Percentiles rank a stretch among this genome's conserved stretches.
Evolutionary conservation across 257 asterid species (phyloP).

Genomic region (Primulina huaijiensis): DNA sequence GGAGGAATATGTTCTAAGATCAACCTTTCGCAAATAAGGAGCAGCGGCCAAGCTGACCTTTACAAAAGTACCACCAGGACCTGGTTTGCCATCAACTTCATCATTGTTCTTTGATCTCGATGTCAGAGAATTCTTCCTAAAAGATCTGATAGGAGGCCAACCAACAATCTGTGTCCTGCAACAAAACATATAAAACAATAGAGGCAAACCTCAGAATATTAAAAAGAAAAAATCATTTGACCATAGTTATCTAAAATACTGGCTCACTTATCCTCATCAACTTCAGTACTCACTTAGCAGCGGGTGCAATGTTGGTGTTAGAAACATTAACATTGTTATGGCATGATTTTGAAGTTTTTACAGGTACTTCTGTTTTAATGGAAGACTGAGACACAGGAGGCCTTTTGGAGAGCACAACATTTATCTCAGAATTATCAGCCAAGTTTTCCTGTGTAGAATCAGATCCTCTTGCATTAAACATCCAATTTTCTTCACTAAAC

Average conservation of each 20-base stretch:
- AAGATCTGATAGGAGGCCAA: background rate
- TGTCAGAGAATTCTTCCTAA: conserved; percentile 24
- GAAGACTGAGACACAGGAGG: conserved; percentile 34
- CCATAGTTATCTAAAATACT: background rate
- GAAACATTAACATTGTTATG: conserved; percentile 42
- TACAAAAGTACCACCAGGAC: conserved; percentile 39
- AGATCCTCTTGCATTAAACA: conserved; percentile 43
- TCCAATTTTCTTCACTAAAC: conserved; percentile 61
- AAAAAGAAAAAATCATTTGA: background rate
- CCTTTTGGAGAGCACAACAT: conserved; percentile 32
- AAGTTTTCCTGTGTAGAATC: conserved; percentile 44
- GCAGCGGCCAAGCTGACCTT: conserved; percentile 58
- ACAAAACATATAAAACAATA: conserved; percentile 21
- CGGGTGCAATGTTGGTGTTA: conserved; percentile 49
- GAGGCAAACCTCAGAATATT: conserved; percentile 2
- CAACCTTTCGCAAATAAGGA: conserved; percentile 51
- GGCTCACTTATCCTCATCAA: background rate
- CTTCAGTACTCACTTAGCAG: conserved; percentile 61
- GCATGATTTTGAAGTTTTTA: conserved; percentile 38
- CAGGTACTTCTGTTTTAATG: conserved; percentile 37
- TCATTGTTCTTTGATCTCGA: conserved; percentile 41
- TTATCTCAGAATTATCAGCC: conserved; percentile 36
- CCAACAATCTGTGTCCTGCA: conserved; percentile 49
- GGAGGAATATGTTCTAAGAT: conserved; percentile 39
- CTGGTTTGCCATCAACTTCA: conserved; percentile 43